Percentiles rank a stretch among this genome's conserved stretches.
phyloP scores from a whole-genome alignment of 495 filamentous ascomycete species.

The Hypoxylon trugodes region DNA sequence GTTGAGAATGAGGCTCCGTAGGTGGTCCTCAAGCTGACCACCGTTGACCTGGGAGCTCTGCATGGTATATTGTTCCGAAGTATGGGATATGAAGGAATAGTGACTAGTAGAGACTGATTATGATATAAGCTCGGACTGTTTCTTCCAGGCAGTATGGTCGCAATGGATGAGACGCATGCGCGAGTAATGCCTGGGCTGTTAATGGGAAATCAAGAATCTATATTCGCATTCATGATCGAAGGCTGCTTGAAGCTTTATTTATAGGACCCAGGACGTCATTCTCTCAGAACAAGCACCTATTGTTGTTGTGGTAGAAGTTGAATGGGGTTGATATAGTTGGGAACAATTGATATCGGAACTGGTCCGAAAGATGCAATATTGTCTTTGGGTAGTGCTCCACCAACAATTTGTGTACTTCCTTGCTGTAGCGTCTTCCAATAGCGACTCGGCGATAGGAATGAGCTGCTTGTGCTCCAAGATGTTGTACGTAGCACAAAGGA shows the following conservation, averaged over 20 bases:
- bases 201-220: constrained; percentile 3
- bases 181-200: no score
- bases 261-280: background rate
- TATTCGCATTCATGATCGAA: constrained; percentile 15
- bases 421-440: constrained; percentile 13
- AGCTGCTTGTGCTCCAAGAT: background rate
- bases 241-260: background rate
- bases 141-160: no score
- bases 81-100: background rate
- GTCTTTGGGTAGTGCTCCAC: no score
- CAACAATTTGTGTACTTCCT: no score
- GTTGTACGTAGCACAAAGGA: background rate
- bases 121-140: background rate
- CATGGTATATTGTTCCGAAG: constrained; percentile 33
- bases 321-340: no score
- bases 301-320: no score
- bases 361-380: no score
- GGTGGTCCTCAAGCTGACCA: constrained; percentile 50
- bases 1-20: constrained; percentile 54
- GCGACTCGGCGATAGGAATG: background rate
- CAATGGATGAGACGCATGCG: no score
- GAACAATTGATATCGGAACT: no score
- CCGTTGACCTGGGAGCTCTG: constrained; percentile 23
- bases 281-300: no score
- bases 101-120: no score